Conservation (phyloP, 78 protist genomes). For the Chrysochromulina parva region DNA sequence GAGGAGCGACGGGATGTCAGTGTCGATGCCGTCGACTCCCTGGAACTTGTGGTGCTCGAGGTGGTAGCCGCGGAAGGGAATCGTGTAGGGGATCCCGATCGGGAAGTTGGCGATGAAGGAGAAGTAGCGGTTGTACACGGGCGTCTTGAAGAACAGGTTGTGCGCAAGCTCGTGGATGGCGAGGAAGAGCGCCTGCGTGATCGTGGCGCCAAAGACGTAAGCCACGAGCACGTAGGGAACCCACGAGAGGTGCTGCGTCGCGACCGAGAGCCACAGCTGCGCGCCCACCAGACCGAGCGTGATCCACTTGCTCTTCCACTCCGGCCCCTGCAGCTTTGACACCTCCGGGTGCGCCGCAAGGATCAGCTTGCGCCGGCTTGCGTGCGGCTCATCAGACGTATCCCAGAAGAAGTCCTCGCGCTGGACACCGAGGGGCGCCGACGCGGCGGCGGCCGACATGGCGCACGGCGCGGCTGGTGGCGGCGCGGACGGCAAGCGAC, state of each 20-base stretch:
- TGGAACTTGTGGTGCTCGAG: slow-evolving; percentile 58
- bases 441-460: background rate
- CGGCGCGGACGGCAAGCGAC: too few species aligned
- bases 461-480: too few species aligned
- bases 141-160: background rate
- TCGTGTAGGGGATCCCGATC: slow-evolving; percentile 66
- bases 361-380: background rate
- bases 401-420: background rate
- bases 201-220: slow-evolving; percentile 3
- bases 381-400: background rate
- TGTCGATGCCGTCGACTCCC: slow-evolving; percentile 68
- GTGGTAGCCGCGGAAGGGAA: slow-evolving; percentile 80
- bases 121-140: background rate
- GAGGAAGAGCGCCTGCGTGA: slow-evolving; percentile 9
- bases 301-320: background rate
- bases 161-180: slow-evolving; percentile 44
- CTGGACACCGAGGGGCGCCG: background rate
- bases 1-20: slow-evolving; percentile 74
- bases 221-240: background rate
- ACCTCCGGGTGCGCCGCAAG: slow-evolving; percentile 32
- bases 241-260: background rate
- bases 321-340: slow-evolving; percentile 5
- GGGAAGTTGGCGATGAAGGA: slow-evolving; percentile 60
- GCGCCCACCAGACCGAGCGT: background rate
- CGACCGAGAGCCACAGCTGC: background rate